These are phyloP conservation scores for Malus fusca DNA, from an alignment of 306 rosid genomes.

Conservation along the genomic window DNA sequence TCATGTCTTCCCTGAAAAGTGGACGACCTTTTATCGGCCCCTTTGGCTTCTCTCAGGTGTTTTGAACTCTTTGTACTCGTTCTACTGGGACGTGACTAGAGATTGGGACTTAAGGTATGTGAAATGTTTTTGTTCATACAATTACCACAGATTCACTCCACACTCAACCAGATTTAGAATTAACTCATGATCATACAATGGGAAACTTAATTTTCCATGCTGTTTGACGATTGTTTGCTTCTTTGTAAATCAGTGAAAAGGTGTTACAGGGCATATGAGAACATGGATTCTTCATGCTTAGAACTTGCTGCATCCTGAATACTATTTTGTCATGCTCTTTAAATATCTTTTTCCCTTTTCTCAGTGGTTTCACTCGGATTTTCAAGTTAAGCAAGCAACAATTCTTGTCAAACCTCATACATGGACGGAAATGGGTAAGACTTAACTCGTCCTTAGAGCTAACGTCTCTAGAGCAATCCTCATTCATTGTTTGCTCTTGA, in stretches of 20 bases:
- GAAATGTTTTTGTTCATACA: conserved; percentile 14
- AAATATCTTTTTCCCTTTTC: conserved; percentile 19
- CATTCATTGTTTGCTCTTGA: not conserved
- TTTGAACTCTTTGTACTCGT: conserved; percentile 81
- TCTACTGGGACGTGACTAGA: conserved; percentile 96
- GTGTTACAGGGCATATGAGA: not conserved
- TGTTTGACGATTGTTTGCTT: not conserved
- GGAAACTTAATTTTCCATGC: not conserved
- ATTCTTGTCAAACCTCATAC: conserved; percentile 44
- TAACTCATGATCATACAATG: not conserved
- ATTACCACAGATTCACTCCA: not conserved
- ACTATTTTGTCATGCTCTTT: conserved; percentile 2
- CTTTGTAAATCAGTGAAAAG: not conserved
- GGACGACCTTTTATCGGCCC: conserved; percentile 90
- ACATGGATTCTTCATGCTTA: not conserved
- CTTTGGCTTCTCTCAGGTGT: conserved; percentile 95
- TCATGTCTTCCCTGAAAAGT: conserved; percentile 70
- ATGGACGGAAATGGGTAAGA: conserved; percentile 83
- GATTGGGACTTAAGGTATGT: conserved; percentile 97
- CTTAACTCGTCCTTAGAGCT: not conserved
- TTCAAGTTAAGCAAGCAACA: conserved; percentile 72
- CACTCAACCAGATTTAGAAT: not conserved
- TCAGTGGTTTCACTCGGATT: conserved; percentile 83
- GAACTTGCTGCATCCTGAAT: not conserved
- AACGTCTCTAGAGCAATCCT: not conserved